Evolutionary conservation across 768 basidiomycete species (phyloP).

Genomic region (Termitomyces sp.): DNA sequence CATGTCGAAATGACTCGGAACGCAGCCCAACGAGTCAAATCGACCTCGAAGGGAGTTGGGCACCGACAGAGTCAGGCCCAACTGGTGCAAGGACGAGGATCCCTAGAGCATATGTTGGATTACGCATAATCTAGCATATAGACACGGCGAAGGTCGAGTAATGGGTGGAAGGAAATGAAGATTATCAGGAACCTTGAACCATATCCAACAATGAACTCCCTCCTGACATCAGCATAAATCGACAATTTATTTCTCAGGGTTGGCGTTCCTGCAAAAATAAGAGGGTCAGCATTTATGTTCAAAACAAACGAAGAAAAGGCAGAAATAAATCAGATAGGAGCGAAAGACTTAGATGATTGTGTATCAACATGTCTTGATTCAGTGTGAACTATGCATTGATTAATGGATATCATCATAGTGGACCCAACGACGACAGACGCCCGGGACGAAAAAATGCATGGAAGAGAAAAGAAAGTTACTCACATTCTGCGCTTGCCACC

Average conservation of each 20-base stretch:
- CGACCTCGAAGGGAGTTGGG: constrained; percentile 5
- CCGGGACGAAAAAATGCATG: not conserved
- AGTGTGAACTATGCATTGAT: constrained; percentile 94
- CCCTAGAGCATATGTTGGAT: constrained; percentile 17
- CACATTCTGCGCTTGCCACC: constrained; percentile 97
- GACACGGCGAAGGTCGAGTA: not conserved
- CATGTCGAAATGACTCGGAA: constrained; percentile 9
- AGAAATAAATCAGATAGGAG: constrained; percentile 86
- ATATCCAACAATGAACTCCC: not conserved
- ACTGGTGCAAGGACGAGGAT: constrained; percentile 8
- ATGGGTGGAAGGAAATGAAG: not conserved
- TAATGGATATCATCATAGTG: constrained; percentile 50
- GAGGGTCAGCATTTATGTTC: constrained; percentile 19
- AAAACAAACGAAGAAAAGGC: not conserved
- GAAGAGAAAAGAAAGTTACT: constrained; percentile 35
- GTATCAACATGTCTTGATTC: constrained; percentile 80
- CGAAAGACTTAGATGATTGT: constrained; percentile 93
- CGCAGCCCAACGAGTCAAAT: constrained; percentile 7
- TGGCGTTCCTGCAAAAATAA: constrained; percentile 52
- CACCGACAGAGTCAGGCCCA: not conserved
- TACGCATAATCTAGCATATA: constrained; percentile 14
- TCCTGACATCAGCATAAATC: not conserved
- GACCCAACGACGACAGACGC: not conserved
- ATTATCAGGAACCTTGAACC: constrained; percentile 1
- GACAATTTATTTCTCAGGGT: constrained; percentile 56